These are phyloP conservation scores for Colletotrichum simmondsii DNA, from an alignment of 2,329 filamentous ascomycete genomes.

Conservation along the genomic window DNA sequence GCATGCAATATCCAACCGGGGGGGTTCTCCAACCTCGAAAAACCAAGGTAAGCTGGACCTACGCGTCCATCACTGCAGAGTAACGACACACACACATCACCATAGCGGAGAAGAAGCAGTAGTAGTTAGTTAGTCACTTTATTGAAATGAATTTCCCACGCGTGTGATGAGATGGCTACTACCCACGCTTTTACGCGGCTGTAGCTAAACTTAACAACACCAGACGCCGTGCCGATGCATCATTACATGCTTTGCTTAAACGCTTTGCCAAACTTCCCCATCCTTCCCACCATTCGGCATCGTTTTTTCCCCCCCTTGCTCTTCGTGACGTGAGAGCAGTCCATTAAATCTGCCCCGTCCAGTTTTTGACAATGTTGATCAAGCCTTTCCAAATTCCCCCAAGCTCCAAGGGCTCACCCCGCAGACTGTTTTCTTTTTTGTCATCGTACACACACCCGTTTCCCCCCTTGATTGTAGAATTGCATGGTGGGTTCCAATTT, in stretches of 20 bases:
- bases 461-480: neutral
- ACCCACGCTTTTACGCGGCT: slow-evolving; percentile 16
- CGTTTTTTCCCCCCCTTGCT: neutral
- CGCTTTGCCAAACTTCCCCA: slow-evolving; percentile 10
- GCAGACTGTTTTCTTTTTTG: neutral
- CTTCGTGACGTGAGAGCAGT: slow-evolving; percentile 1
- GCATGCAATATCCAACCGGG: slow-evolving; percentile 9
- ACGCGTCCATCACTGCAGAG: neutral
- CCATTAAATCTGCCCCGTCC: neutral
- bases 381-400: slow-evolving; percentile 16
- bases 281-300: neutral
- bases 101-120: too few species aligned
- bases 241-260: slow-evolving; percentile 31
- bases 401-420: neutral
- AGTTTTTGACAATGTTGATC: slow-evolving; percentile 25
- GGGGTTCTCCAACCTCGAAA: neutral
- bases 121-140: neutral
- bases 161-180: slow-evolving; percentile 12
- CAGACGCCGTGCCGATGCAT: slow-evolving; percentile 33
- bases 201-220: slow-evolving; percentile 36
- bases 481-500: slow-evolving; percentile 18
- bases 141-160: neutral
- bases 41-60: neutral
- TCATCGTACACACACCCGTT: neutral
- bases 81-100: neutral